phyloP scores from a whole-genome alignment of 2,329 filamentous ascomycete genomes.

The Colletotrichum echinochloae region DNA sequence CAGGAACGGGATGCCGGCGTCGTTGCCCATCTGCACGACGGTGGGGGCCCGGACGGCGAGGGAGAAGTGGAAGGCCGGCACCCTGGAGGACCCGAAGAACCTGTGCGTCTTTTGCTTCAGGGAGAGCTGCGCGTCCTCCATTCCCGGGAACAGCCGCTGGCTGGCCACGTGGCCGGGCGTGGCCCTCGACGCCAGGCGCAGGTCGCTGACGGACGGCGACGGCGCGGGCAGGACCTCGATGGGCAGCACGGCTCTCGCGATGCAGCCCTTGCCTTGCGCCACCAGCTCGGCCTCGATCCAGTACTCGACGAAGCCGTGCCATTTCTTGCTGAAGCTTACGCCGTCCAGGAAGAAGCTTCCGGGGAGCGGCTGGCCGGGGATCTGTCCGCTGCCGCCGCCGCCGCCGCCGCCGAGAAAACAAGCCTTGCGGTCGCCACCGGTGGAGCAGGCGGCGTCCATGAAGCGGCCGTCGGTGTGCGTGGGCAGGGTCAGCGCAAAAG shows the following conservation, averaged over 20 bases:
- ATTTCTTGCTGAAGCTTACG: constrained; percentile 18
- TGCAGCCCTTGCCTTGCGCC: constrained; percentile 20
- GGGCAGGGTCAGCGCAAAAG: constrained; percentile 48
- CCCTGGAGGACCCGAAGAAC: constrained; percentile 49
- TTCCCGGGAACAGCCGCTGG: constrained; percentile 49
- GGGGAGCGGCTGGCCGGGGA: constrained; percentile 41
- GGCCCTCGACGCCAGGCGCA: background rate
- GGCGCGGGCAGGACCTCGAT: constrained; percentile 41
- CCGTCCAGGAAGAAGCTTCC: constrained; percentile 30
- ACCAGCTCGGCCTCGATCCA: constrained; percentile 48
- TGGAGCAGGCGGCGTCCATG: background rate
- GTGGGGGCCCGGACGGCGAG: constrained; percentile 46
- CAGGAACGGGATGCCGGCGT: constrained; percentile 42
- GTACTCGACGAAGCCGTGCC: constrained; percentile 52
- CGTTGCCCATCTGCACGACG: constrained; percentile 48
- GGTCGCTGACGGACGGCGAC: constrained; percentile 41
- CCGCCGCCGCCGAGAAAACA: constrained; percentile 40
- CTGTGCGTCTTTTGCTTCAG: constrained; percentile 50
- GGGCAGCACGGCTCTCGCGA: constrained; percentile 42
- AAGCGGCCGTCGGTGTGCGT: constrained; percentile 20
- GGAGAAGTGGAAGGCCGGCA: constrained; percentile 47
- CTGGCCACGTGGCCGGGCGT: constrained; percentile 28
- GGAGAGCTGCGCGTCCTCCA: constrained; percentile 46
- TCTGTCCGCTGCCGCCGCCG: background rate
- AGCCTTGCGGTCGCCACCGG: constrained; percentile 14